These are phyloP conservation scores for Coemansia asiatica DNA, from an alignment of 192 early-diverging fungal species.

Conservation along the genomic window DNA sequence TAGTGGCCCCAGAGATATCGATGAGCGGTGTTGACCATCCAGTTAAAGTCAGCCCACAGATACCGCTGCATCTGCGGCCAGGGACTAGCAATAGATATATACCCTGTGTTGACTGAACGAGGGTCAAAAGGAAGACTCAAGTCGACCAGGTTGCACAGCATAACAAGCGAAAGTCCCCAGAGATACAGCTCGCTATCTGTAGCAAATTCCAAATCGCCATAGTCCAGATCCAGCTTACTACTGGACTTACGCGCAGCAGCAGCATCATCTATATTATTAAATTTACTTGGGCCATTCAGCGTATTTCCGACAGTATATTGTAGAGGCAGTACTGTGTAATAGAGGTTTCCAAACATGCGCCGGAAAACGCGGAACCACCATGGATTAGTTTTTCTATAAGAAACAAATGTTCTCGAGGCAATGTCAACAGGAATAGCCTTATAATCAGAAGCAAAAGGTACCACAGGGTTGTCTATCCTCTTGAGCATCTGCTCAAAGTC, in stretches of 20 bases:
- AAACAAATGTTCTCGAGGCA: slow-evolving; percentile 15
- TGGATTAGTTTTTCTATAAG: not conserved
- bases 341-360: slow-evolving; percentile 11
- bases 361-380: slow-evolving; percentile 27
- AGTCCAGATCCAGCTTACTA: not conserved
- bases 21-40: slow-evolving; percentile 12
- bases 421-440: slow-evolving; percentile 19
- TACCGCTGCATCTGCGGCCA: slow-evolving; percentile 42
- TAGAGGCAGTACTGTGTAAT: slow-evolving; percentile 35
- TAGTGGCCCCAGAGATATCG: slow-evolving; percentile 17
- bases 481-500: slow-evolving; percentile 24
- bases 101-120: not conserved
- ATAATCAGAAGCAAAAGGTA: slow-evolving; percentile 10
- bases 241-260: too few relatives aligned
- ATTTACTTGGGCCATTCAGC: not conserved
- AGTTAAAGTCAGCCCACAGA: slow-evolving; percentile 44
- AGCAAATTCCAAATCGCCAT: slow-evolving; percentile 18
- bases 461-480: slow-evolving; percentile 13
- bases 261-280: not conserved
- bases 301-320: slow-evolving; percentile 9
- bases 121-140: slow-evolving; percentile 27
- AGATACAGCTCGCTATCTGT: slow-evolving; percentile 34
- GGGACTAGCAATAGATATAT: slow-evolving; percentile 27
- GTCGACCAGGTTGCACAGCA: slow-evolving; percentile 35
- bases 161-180: slow-evolving; percentile 47